phyloP scores from a whole-genome alignment of 2,329 filamentous ascomycete species.

The Coniochaeta prunicola region DNA sequence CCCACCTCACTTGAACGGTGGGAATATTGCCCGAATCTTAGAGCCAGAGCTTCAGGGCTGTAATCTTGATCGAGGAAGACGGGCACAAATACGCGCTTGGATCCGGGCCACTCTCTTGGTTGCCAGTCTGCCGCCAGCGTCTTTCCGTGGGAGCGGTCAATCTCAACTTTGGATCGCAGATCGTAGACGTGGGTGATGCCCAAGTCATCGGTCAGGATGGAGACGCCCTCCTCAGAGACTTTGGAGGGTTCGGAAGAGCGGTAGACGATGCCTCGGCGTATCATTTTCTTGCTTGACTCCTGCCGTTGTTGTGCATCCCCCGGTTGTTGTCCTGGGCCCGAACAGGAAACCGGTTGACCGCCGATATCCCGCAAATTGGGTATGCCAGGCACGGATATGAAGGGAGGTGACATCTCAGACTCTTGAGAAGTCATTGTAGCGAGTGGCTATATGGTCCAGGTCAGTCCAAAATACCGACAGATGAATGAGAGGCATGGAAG shows the following conservation, averaged over 20 bases:
- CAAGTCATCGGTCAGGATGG: slow-evolving; percentile 39
- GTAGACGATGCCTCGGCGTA: slow-evolving; percentile 52
- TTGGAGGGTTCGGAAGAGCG: slow-evolving; percentile 61
- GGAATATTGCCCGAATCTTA: slow-evolving; percentile 54
- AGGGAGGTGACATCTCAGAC: background rate
- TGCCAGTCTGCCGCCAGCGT: slow-evolving; percentile 21
- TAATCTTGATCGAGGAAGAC: slow-evolving; percentile 59
- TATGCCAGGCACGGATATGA: slow-evolving; percentile 42
- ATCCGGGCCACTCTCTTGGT: slow-evolving; percentile 39
- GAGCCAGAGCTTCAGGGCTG: slow-evolving; percentile 53
- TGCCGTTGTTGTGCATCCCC: background rate
- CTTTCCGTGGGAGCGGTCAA: slow-evolving; percentile 30
- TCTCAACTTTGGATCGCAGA: slow-evolving; percentile 55
- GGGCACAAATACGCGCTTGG: slow-evolving; percentile 51
- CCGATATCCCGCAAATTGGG: slow-evolving; percentile 64
- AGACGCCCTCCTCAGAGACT: slow-evolving; percentile 45
- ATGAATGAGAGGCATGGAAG: too few relatives aligned
- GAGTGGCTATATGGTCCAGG: too few relatives aligned
- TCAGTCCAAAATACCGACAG: too few relatives aligned
- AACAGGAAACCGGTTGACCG: slow-evolving; percentile 39
- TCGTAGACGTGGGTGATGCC: slow-evolving; percentile 63
- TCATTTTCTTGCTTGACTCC: slow-evolving; percentile 18
- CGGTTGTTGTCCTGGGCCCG: background rate
- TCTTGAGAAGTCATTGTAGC: background rate
- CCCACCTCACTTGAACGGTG: slow-evolving; percentile 37